Percentiles rank a stretch among this genome's conserved stretches.
Conservation (phyloP, 169 alveolate genomes). For the Toxoplasma gondii region DNA sequence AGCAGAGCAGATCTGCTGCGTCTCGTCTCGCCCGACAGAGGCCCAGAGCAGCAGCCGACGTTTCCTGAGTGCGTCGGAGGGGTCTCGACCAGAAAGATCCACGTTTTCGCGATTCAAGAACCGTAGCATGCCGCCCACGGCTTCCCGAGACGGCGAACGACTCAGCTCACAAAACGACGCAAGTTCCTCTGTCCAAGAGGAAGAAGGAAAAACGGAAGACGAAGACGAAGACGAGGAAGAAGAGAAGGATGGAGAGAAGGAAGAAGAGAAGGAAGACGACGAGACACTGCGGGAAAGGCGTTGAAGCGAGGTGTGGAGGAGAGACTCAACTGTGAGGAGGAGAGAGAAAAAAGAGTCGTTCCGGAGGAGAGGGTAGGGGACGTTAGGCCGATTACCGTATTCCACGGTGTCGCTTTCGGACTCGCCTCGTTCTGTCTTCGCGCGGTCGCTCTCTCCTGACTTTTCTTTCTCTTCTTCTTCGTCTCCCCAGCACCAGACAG, state of each 20-base stretch:
- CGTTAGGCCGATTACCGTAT: neutral
- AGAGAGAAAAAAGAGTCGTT: neutral
- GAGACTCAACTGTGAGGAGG: neutral
- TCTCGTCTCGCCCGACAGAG: neutral
- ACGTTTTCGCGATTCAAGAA: neutral
- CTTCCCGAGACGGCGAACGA: neutral
- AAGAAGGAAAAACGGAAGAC: neutral
- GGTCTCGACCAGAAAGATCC: too few relatives aligned
- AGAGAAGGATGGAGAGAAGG: neutral
- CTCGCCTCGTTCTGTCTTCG: neutral
- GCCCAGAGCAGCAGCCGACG: neutral
- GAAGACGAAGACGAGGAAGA: neutral
- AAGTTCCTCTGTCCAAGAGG: neutral
- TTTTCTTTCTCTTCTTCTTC: neutral
- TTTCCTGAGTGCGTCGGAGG: too few relatives aligned
- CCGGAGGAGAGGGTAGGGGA: slow-evolving; percentile 18
- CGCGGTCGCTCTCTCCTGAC: neutral
- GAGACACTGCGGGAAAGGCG: neutral
- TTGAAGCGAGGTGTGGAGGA: neutral
- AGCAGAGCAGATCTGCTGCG: neutral
- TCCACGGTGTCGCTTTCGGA: neutral
- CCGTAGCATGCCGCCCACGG: neutral
- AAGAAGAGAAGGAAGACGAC: neutral
- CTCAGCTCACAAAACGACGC: neutral
- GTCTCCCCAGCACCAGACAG: slow-evolving; percentile 9